Evolutionary conservation across 2,329 filamentous ascomycete species (phyloP).

Genomic region (Fusarium sublunatum): DNA sequence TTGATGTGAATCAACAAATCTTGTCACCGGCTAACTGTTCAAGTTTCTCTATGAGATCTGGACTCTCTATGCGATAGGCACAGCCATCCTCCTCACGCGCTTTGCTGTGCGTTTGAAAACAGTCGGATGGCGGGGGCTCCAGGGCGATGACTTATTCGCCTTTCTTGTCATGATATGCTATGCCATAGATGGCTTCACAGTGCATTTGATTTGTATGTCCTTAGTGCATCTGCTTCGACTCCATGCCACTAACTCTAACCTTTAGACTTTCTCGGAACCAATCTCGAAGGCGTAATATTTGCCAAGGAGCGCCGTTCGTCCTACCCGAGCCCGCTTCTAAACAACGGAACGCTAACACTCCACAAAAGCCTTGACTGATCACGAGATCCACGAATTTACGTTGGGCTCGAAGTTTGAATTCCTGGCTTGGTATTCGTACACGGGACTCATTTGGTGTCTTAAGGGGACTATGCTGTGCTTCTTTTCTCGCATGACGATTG

Average conservation of each 20-base stretch:
- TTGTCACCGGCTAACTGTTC: not conserved
- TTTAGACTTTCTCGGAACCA: constrained; percentile 38
- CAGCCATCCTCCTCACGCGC: constrained; percentile 48
- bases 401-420: constrained; percentile 54
- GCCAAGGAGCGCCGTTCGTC: constrained; percentile 14
- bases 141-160: constrained; percentile 54
- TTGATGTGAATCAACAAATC: not conserved
- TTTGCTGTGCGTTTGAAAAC: constrained; percentile 52
- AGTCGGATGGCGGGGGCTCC: constrained; percentile 52
- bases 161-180: constrained; percentile 51
- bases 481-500: constrained; percentile 46
- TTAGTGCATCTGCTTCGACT: fast-evolving
- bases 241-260: not conserved
- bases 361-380: constrained; percentile 35
- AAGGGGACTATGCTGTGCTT: constrained; percentile 49
- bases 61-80: constrained; percentile 49
- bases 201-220: constrained; percentile 49
- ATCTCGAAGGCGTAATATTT: constrained; percentile 31
- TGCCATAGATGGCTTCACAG: constrained; percentile 51
- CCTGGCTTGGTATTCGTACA: constrained; percentile 55
- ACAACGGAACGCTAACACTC: not conserved
- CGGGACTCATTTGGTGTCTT: constrained; percentile 51
- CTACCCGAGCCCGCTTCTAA: fast-evolving
- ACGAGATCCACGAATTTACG: constrained; percentile 46
- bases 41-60: constrained; percentile 49